Conservation (phyloP, 75 land plant genomes). For the Selaginella tamariscina region DNA sequence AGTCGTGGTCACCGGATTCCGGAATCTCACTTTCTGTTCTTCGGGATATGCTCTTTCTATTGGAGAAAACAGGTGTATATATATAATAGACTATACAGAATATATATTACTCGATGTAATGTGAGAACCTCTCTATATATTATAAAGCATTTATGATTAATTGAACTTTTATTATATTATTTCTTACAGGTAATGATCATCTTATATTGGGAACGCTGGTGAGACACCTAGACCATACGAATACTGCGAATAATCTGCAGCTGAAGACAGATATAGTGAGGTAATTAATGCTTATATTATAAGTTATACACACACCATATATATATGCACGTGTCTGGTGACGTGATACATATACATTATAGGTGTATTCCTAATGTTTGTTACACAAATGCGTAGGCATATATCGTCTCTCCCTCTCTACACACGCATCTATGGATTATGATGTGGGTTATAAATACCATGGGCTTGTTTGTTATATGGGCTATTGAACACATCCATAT, state of each 20-base stretch:
- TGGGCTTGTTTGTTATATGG: too few relatives aligned
- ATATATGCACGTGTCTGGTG: too few relatives aligned
- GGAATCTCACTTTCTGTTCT: slow-evolving; percentile 70
- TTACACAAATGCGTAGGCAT: too few relatives aligned
- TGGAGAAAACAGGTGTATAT: slow-evolving; percentile 60
- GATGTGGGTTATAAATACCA: too few relatives aligned
- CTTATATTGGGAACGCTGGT: slow-evolving; percentile 53
- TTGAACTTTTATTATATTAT: slow-evolving; percentile 2
- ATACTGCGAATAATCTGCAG: slow-evolving; percentile 49
- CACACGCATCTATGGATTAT: too few relatives aligned
- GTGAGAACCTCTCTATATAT: not conserved
- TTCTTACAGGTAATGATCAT: slow-evolving; percentile 51
- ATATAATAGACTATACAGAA: not conserved
- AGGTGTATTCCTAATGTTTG: too few relatives aligned
- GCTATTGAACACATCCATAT: too few relatives aligned
- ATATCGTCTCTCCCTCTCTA: too few relatives aligned
- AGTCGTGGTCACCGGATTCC: slow-evolving; percentile 49
- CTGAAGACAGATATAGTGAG: slow-evolving; percentile 57
- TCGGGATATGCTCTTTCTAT: slow-evolving; percentile 46
- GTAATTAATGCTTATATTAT: too few relatives aligned
- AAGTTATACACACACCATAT: too few relatives aligned
- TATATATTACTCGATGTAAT: not conserved
- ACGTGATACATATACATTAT: too few relatives aligned
- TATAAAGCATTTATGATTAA: not conserved
- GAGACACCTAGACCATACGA: slow-evolving; percentile 87